phyloP scores from a whole-genome alignment of 2,329 filamentous ascomycete species.

The Aaosphaeria pasadenensis region DNA sequence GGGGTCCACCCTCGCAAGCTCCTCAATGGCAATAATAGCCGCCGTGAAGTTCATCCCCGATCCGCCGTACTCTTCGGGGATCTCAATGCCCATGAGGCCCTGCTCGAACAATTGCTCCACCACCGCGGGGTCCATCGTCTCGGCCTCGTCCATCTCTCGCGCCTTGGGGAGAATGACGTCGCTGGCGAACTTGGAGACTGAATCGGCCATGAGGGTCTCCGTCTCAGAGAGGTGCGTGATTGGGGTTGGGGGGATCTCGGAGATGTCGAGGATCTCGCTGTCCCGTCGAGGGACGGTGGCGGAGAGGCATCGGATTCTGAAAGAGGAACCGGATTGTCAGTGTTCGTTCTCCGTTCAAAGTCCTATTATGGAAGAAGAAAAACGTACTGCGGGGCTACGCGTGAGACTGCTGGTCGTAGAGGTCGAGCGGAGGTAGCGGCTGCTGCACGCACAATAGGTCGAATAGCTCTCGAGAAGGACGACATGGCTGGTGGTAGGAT shows the following conservation, averaged over 20 bases:
- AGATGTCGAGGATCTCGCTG: slow-evolving; percentile 58
- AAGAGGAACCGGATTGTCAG: neutral
- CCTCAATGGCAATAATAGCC: slow-evolving; percentile 94
- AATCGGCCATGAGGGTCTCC: slow-evolving; percentile 83
- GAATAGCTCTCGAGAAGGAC: slow-evolving; percentile 14
- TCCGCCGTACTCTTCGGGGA: slow-evolving; percentile 94
- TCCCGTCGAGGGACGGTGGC: slow-evolving; percentile 37
- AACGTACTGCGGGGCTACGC: slow-evolving; percentile 29
- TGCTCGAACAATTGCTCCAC: slow-evolving; percentile 97
- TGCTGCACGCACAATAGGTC: slow-evolving; percentile 29
- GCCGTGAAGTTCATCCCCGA: slow-evolving; percentile 98
- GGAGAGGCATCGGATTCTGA: slow-evolving; percentile 41
- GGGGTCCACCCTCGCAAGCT: slow-evolving; percentile 89
- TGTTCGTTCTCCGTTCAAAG: neutral
- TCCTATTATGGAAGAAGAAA: slow-evolving; percentile 1
- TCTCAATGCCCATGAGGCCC: slow-evolving; percentile 95
- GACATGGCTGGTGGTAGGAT: too few species aligned
- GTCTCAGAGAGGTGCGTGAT: slow-evolving; percentile 91
- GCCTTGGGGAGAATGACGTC: slow-evolving; percentile 87
- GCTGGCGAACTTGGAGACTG: slow-evolving; percentile 85
- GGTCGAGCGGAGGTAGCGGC: slow-evolving; percentile 22
- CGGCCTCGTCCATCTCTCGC: slow-evolving; percentile 95
- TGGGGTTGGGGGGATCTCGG: slow-evolving; percentile 80
- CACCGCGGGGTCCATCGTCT: slow-evolving; percentile 83
- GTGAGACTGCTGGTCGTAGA: slow-evolving; percentile 24